phyloP scores from a whole-genome alignment of 2,329 filamentous ascomycete genomes.

The Laburnicola sp. region DNA sequence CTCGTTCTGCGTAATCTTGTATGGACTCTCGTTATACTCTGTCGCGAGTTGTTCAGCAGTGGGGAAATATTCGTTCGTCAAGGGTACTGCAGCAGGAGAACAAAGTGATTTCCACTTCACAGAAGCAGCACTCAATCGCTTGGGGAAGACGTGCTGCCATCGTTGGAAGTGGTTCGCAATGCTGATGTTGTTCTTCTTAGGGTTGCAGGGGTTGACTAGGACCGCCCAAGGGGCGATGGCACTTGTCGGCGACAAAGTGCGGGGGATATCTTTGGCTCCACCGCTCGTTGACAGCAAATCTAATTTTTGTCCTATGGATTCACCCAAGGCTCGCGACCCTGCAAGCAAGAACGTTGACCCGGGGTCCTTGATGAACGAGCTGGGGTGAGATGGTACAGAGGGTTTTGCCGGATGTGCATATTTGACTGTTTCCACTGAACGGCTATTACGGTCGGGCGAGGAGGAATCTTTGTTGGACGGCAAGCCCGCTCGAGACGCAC shows the following conservation, averaged over 20 bases:
- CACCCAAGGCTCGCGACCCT: slow-evolving; percentile 38
- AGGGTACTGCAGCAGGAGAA: slow-evolving; percentile 84
- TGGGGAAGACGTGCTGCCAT: slow-evolving; percentile 96
- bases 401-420: slow-evolving; percentile 21
- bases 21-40: slow-evolving; percentile 84
- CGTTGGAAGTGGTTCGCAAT: slow-evolving; percentile 80
- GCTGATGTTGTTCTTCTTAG: slow-evolving; percentile 71
- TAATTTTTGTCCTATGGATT: slow-evolving; percentile 36
- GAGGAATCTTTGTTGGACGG: slow-evolving; percentile 29
- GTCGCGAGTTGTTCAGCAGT: slow-evolving; percentile 76
- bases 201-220: slow-evolving; percentile 92
- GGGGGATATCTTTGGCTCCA: slow-evolving; percentile 62
- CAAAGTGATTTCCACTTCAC: slow-evolving; percentile 98
- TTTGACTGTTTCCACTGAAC: slow-evolving; percentile 41
- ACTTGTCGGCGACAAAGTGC: slow-evolving; percentile 70
- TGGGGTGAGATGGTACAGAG: slow-evolving; percentile 31
- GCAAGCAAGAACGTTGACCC: slow-evolving; percentile 45
- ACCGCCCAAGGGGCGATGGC: slow-evolving; percentile 88
- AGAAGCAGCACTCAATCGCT: slow-evolving; percentile 76
- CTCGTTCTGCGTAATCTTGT: slow-evolving; percentile 77
- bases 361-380: slow-evolving; percentile 40
- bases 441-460: slow-evolving; percentile 29
- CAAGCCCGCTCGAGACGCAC: slow-evolving; percentile 30
- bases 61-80: slow-evolving; percentile 95
- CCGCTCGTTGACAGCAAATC: slow-evolving; percentile 50